Conservation (phyloP, 2,329 filamentous ascomycete species). For the Sclerotiophoma versabilis region DNA sequence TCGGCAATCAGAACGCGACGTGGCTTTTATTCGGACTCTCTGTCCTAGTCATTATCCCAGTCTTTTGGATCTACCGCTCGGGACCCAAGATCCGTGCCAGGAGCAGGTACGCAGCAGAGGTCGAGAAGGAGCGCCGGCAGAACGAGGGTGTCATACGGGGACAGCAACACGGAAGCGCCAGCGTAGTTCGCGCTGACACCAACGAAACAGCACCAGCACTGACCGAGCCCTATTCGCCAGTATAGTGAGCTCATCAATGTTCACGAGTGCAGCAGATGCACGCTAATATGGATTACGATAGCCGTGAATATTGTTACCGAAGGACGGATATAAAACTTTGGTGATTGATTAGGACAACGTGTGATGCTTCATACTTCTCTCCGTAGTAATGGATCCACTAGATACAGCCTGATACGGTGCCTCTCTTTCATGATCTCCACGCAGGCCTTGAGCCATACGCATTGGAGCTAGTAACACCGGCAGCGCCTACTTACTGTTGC, state of each 20-base stretch:
- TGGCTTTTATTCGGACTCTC: slow-evolving; percentile 59
- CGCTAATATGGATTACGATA: background rate
- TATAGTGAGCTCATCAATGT: background rate
- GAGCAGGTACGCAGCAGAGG: slow-evolving; percentile 37
- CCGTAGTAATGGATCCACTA: background rate
- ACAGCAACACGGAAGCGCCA: slow-evolving; percentile 1
- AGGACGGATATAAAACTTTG: background rate
- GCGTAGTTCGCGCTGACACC: background rate
- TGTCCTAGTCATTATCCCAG: slow-evolving; percentile 58
- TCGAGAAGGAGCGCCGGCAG: slow-evolving; percentile 31
- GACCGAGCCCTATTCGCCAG: background rate
- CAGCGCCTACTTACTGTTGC: background rate
- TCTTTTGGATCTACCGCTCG: slow-evolving; percentile 64
- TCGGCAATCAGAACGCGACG: slow-evolving; percentile 32
- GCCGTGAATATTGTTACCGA: background rate
- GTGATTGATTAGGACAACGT: too few species aligned
- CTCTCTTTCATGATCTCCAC: background rate
- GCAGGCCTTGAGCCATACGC: background rate
- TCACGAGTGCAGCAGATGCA: too few species aligned
- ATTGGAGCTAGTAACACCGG: background rate
- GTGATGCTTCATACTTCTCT: background rate
- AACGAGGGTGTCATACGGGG: slow-evolving; percentile 2
- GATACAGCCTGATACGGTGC: background rate
- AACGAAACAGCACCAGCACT: background rate
- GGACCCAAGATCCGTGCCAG: slow-evolving; percentile 59